phyloP scores from a whole-genome alignment of 345 rosid genomes.

The Salix brachista region DNA sequence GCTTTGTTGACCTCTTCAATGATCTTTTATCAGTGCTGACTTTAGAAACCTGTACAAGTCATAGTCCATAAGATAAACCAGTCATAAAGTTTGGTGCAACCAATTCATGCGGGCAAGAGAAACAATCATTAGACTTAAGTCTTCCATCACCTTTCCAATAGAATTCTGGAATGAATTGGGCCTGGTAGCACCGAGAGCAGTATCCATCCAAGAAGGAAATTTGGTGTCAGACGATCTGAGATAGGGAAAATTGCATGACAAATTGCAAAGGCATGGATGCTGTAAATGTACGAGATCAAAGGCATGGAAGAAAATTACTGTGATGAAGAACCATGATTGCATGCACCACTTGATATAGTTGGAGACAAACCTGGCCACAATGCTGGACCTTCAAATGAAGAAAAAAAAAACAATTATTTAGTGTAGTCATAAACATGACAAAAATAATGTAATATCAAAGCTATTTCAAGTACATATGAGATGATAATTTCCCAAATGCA shows the following conservation, averaged over 20 bases:
- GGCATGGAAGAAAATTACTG: conserved; percentile 37
- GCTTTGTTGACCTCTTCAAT: conserved; percentile 56
- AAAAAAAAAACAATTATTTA: conserved; percentile 4
- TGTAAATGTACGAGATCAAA: neutral
- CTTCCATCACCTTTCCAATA: conserved; percentile 36
- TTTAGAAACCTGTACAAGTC: conserved; percentile 31
- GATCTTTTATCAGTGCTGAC: conserved; percentile 25
- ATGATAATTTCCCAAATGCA: neutral
- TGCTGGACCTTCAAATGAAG: conserved; percentile 35
- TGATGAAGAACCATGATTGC: conserved; percentile 25
- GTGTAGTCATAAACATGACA: neutral
- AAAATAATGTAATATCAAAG: neutral
- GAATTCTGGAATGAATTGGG: conserved; percentile 28
- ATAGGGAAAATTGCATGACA: conserved; percentile 1
- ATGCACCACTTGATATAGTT: conserved; percentile 17
- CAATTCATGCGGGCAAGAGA: neutral
- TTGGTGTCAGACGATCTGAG: conserved; percentile 45
- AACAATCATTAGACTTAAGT: neutral
- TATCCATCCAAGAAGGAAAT: conserved; percentile 55
- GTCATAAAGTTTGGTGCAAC: neutral
- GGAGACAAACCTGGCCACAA: conserved; percentile 61
- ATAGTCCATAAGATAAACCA: conserved; percentile 10
- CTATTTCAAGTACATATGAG: neutral
- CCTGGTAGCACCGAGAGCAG: conserved; percentile 33
- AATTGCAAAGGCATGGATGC: conserved; percentile 2